Base-by-base conservation (phyloP, 805 yeast genomes). In the Maudiozyma saulgeensis region DNA sequence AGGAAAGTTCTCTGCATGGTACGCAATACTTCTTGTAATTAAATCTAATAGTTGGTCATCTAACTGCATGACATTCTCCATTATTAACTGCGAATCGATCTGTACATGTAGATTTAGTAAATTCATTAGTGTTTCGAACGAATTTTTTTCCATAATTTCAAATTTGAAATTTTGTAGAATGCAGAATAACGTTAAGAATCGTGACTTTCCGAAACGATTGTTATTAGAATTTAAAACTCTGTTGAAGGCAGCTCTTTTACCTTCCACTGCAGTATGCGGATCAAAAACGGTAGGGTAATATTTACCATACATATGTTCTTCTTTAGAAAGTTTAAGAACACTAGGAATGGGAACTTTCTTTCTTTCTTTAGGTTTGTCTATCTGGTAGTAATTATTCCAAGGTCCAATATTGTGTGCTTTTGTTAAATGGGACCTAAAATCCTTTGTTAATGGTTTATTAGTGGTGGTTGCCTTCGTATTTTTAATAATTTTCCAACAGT, bases 121-220 rank as follows among this genome's bases (percentile, higher is more conserved):
- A 12, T 44, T 16, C 5, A 54, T 15, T 15, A 54, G 21, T 5
- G 41, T 46, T 9, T 28, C 28, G 21, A 54, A 51, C 16, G 49
- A 15, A 15, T 46, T 18, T 8, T 35, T 53, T 9, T 50, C 41
- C 8, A 48, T 31, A 23, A 50, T 46, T 3, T 48, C 28, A 11
- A 50, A 40, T 7, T 55, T 49, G 37, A 55, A 43, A 42, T 52
- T 49, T 43, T 55, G 54, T 4, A 55, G 41, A 6, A 49, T 53
- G 21, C 54, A 42, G 8, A 52, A 12, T 19, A 55, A n/a, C 8
- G 58, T 34, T n/a, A 54, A 13, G 11, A 45, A 15, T 12, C 21
- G 25, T 16, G 19, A 28, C 9, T 39, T 42, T 2, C 50, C 19
- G 15, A 44, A 42, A 21, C 34, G 21, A 34, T 25, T 19, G 4